phyloP scores from a whole-genome alignment of 139 green algal species.

The Volvox africanus region DNA sequence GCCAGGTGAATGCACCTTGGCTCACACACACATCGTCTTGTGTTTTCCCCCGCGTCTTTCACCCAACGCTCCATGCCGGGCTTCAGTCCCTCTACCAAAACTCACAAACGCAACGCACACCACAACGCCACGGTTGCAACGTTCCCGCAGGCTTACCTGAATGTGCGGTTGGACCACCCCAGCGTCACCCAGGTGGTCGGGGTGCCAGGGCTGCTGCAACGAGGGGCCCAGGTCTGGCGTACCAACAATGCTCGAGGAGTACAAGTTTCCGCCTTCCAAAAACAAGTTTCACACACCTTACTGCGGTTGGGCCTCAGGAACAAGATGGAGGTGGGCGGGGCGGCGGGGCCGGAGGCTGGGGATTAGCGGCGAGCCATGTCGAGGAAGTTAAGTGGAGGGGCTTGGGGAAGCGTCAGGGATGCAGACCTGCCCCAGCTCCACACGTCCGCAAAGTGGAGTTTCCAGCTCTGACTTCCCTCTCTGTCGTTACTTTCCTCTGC shows the following conservation, averaged over 20 bases:
- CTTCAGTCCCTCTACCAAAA: no score
- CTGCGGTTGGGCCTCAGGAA: neutral
- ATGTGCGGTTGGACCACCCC: conserved; percentile 28
- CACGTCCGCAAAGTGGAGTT: neutral
- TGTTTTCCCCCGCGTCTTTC: no score
- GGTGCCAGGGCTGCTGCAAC: conserved; percentile 20
- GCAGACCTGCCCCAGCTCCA: neutral
- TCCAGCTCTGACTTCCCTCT: no score
- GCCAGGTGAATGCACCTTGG: no score
- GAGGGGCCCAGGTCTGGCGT: neutral
- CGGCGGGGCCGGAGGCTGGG: neutral
- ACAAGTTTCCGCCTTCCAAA: conserved; percentile 34
- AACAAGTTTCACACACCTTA: conserved; percentile 10
- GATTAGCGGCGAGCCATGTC: neutral
- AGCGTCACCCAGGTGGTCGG: neutral
- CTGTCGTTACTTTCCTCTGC: no score
- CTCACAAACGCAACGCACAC: neutral
- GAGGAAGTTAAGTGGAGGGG: neutral
- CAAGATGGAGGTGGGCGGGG: neutral
- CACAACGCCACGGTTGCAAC: neutral
- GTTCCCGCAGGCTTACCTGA: conserved; percentile 20
- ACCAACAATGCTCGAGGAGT: neutral
- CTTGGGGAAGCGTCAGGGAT: no score
- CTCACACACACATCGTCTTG: no score
- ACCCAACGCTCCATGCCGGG: no score